Evolutionary conservation across 1,284 basidiomycete genomes (phyloP), one percentile per base, ranked within the genome.

Genomic region (Pseudozyma hubeiensis): DNA sequence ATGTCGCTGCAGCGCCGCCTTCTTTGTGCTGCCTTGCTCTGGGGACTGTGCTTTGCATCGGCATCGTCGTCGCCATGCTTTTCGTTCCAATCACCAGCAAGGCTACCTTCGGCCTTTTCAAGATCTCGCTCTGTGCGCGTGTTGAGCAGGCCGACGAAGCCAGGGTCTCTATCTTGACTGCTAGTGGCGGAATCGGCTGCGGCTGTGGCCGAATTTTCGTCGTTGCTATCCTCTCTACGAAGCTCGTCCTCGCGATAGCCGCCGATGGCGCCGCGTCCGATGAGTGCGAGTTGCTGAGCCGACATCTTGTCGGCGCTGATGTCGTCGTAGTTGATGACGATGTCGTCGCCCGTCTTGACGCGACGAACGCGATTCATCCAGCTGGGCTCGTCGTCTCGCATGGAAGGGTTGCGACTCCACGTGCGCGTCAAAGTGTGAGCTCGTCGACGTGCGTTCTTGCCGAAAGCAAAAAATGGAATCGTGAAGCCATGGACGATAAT

Each of bases 401-500:
- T 63, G 37, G 76, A 77, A 7, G 78, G 68, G 56, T 77, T 64
- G 34, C 72, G 53, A 47, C 71, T 80, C 66, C 80, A 78, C 1
- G 81, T 82, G 7, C 80, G 64, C 8, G 79, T 77, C 35, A 83
- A 46, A 10, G 79, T 81, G 47, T 80, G 78, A 0, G 78, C 78
- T 7, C 70, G 67, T 41, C 53, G 75, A 19, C 75, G 70, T 3
- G 77, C 77, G 29, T 69, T 65, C 59, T 78, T 77, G 33, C 75
- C 76, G 52, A 84, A 82, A 3, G 81, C 78, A 37, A 84, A 84
- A 64, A 84, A 84, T 35, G 83, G 83, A 17, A 84, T 69, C 33
- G 83, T 83, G 47, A 84, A 79, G 40, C 83, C 83, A 61, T 84
- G 83, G 1, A 84, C 74, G 46, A 79, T 55, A 53, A 82, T 78